Evolutionary conservation across 345 rosid species (phyloP), one percentile per base, ranked within the genome.

Genomic region (Iberis pinnata): DNA sequence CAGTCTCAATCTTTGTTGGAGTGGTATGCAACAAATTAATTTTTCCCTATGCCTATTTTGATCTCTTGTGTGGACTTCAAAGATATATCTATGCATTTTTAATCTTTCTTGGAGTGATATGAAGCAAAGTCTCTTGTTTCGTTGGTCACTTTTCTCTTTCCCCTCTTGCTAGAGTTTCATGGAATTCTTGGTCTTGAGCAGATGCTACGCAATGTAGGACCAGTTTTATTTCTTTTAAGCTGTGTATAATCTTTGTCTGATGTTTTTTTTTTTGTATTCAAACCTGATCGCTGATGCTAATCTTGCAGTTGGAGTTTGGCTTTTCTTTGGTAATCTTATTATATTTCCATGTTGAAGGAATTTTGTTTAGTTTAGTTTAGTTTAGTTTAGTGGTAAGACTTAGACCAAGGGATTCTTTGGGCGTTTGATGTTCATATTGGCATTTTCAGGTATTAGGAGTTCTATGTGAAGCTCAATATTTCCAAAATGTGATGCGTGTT

Each of bases 401-500:
- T 60, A 53, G 47, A 27, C 17, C 7, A 46, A 41, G 2, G 16
- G 45, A 11, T 26, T 49, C 13, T 18, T 17, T 18, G 16, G 40
- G 24, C 44, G 46, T 47, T 35, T 58, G 43, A 59, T 44, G 55
- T 38, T 66, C 27, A 51, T 59, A 32, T 67, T 52, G 43, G 16
- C 32, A 38, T 45, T 59, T 43, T 44, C 86, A 92, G 98, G 86
- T 79, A 15, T 53, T 84, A 56, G 98, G 98, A 1, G 98, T 92
- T 48, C 71, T 92, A 53, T 81, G 49, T 67, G 98, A 92, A 81
- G 98, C 95, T 63, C 98, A 92, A 47, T 92, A 92, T 74, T 92
- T 92, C 70, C 98, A 92, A 73, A 85, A 85, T 80, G 98, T 88
- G 65, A 92, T 92, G 97, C 95, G 98, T 57, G 89, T 83, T 63